These are phyloP conservation scores for Chrysoporthe austroafricana DNA, from an alignment of 2,329 filamentous ascomycete genomes.

Conservation along the genomic window DNA sequence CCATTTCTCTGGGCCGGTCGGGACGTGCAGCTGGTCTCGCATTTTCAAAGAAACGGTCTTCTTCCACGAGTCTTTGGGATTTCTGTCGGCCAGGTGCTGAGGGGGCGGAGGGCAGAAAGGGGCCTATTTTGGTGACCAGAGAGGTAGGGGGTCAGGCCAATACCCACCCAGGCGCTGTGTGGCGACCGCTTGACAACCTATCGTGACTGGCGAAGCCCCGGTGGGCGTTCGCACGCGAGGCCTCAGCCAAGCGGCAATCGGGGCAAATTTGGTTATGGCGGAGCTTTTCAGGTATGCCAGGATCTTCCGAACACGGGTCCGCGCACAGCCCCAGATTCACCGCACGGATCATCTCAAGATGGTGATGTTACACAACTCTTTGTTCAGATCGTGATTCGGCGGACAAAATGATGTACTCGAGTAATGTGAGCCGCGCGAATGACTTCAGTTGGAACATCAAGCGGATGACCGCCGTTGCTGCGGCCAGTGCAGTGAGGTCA, in stretches of 20 bases:
- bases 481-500: background rate
- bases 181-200: too few relatives aligned
- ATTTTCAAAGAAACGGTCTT: background rate
- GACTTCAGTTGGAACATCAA: background rate
- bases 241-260: background rate
- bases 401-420: background rate
- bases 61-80: background rate
- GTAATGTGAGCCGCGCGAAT: background rate
- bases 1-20: background rate
- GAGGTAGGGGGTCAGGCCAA: background rate
- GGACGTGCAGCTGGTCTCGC: background rate
- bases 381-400: background rate
- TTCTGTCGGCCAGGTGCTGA: background rate
- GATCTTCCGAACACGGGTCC: background rate
- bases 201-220: background rate
- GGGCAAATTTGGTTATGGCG: background rate
- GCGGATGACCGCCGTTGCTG: background rate
- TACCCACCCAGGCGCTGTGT: background rate
- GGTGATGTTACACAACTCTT: background rate
- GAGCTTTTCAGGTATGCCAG: background rate
- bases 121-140: background rate
- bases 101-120: background rate
- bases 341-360: background rate
- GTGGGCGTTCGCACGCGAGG: background rate
- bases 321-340: background rate